A percentile compares a stretch with the other conserved stretches of the same genome.
phyloP scores from a whole-genome alignment of 2,329 filamentous ascomycete species.

The Cylindrodendrum hubeiense region DNA sequence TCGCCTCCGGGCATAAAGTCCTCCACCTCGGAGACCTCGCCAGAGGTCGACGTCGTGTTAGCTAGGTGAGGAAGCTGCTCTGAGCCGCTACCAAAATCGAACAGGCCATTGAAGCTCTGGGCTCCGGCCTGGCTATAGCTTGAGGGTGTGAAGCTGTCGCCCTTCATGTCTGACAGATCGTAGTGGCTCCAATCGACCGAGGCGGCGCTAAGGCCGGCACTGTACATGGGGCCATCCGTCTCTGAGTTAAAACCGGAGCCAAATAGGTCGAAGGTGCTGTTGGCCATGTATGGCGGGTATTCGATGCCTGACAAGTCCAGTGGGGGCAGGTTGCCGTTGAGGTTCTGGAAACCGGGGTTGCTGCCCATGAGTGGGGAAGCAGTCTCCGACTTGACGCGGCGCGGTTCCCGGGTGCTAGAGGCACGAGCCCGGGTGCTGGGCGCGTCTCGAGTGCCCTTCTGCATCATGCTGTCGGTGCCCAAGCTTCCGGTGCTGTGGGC shows the following conservation, averaged over 20 bases:
- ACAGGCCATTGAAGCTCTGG: conserved; percentile 63
- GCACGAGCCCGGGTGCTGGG: conserved; percentile 51
- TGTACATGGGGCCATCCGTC: conserved; percentile 70
- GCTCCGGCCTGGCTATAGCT: conserved; percentile 66
- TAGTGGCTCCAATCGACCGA: conserved; percentile 62
- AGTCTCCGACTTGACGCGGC: conserved; percentile 71
- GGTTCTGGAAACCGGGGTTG: conserved; percentile 62
- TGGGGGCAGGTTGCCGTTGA: conserved; percentile 66
- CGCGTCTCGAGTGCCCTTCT: conserved; percentile 52
- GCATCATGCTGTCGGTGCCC: conserved; percentile 56
- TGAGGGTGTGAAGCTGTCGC: conserved; percentile 64
- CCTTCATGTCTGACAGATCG: conserved; percentile 59
- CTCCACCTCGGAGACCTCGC: conserved; percentile 76
- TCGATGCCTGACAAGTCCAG: conserved; percentile 70
- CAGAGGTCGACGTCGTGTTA: conserved; percentile 71
- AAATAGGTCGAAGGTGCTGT: conserved; percentile 65
- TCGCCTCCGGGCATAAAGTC: conserved; percentile 65
- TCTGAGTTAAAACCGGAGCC: conserved; percentile 60
- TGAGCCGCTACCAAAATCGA: conserved; percentile 65
- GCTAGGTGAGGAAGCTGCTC: conserved; percentile 68
- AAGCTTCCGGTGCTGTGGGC: conserved; percentile 66
- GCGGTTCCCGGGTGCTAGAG: conserved; percentile 59
- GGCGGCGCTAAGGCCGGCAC: conserved; percentile 69
- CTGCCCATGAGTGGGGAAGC: conserved; percentile 68
- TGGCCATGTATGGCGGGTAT: conserved; percentile 62